Evolutionary conservation across 495 filamentous ascomycete species (phyloP).

Genomic region (Lichina pygmaea): DNA sequence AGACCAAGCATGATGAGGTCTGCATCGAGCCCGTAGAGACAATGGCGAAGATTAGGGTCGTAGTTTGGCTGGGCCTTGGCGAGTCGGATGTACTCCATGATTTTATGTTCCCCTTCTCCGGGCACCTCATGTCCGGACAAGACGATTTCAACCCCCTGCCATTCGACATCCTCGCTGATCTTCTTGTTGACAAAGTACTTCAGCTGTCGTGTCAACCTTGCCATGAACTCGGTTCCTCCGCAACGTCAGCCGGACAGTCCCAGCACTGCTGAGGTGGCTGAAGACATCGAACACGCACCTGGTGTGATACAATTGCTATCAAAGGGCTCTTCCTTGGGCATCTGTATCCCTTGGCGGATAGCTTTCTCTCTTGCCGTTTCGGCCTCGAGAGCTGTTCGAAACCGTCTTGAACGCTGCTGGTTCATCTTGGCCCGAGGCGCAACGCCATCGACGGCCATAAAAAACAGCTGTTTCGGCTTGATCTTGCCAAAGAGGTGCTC

Average conservation of each 20-base stretch:
- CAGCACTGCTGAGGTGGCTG: neutral
- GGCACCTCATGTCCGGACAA: conserved; percentile 98
- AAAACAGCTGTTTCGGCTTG: conserved; percentile 92
- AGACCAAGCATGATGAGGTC: conserved; percentile 97
- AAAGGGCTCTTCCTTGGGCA: conserved; percentile 88
- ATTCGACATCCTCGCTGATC: conserved; percentile 83
- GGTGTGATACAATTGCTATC: conserved; percentile 99
- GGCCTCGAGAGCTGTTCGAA: conserved; percentile 78
- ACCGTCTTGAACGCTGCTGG: conserved; percentile 85
- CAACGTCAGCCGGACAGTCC: neutral
- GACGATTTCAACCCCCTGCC: conserved; percentile 89
- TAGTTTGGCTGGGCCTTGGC: conserved; percentile 87
- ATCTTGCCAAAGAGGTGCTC: conserved; percentile 98
- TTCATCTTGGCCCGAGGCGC: conserved; percentile 99
- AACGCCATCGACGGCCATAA: conserved; percentile 97
- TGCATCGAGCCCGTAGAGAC: conserved; percentile 89
- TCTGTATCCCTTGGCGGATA: conserved; percentile 57
- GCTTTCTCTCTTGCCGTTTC: conserved; percentile 79
- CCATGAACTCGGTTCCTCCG: conserved; percentile 76
- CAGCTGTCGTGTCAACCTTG: conserved; percentile 71
- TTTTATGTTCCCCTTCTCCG: conserved; percentile 97
- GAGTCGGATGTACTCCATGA: conserved; percentile 98
- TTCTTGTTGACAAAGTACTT: conserved; percentile 99
- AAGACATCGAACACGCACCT: conserved; percentile 14
- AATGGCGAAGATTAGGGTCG: conserved; percentile 87